phyloP scores from a whole-genome alignment of 1,139 yeast species.

The Nakaseomyces kungkrabaensis region DNA sequence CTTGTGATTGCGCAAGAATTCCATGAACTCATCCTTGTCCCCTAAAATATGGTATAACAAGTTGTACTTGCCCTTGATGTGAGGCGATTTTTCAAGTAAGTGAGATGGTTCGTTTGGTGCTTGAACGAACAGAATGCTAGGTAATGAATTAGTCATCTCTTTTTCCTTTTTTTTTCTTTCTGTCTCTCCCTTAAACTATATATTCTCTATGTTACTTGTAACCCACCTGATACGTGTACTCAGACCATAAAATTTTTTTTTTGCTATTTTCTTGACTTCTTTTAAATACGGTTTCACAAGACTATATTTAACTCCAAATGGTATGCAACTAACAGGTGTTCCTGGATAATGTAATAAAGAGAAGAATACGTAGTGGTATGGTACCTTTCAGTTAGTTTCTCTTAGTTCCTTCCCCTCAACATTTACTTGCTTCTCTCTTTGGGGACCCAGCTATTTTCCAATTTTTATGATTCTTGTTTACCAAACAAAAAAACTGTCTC shows the following conservation, averaged over 20 bases:
- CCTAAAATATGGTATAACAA: constrained; percentile 10
- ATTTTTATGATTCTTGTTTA: too few species aligned
- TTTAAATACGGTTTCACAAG: neutral
- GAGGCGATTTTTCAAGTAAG: constrained; percentile 7
- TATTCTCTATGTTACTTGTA: too few species aligned
- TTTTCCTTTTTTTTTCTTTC: neutral
- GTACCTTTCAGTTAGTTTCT: too few species aligned
- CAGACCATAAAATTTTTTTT: too few species aligned
- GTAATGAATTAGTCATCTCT: constrained; percentile 1
- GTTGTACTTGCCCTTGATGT: constrained; percentile 10
- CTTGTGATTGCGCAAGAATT: constrained; percentile 13
- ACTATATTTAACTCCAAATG: neutral
- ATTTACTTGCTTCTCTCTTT: too few species aligned
- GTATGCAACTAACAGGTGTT: neutral
- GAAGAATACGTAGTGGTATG: too few species aligned
- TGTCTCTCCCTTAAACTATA: neutral
- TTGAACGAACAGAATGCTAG: constrained; percentile 14
- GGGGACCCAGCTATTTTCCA: too few species aligned
- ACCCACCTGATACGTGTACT: too few species aligned
- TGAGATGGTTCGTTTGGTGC: constrained; percentile 13
- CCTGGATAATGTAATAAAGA: too few species aligned
- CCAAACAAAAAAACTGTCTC: too few species aligned
- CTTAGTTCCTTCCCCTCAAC: too few species aligned
- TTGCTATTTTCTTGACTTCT: neutral
- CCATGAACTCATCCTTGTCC: constrained; percentile 13